Conservation (phyloP, 2,329 filamentous ascomycete species). For the Pestalotiopsis sp. region DNA sequence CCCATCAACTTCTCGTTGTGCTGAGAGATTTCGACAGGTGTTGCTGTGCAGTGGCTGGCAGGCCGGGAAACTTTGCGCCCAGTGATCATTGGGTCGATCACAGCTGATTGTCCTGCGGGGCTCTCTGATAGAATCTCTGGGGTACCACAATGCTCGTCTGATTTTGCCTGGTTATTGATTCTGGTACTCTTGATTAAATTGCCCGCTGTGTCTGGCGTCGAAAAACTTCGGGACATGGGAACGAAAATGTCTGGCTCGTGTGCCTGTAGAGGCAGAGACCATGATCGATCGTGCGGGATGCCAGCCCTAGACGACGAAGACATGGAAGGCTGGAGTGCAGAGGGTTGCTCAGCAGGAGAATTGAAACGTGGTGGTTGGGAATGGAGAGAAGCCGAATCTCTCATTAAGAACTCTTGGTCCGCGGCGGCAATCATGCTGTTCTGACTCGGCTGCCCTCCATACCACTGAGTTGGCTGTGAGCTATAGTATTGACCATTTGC, state of each 20-base stretch:
- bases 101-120: not conserved
- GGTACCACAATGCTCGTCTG: too few species aligned
- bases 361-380: not conserved
- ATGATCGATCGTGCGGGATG: too few species aligned
- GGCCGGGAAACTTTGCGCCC: not conserved
- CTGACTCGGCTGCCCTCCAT: not conserved
- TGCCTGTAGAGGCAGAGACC: too few species aligned
- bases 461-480: not conserved
- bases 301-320: too few species aligned
- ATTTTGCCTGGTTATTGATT: fast-evolving
- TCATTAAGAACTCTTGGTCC: not conserved
- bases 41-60: not conserved
- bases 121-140: too few species aligned
- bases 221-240: too few species aligned
- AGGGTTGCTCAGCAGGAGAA: not conserved
- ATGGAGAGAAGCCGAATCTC: not conserved
- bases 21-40: not conserved
- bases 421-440: not conserved
- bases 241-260: too few species aligned
- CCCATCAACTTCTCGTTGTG: not conserved
- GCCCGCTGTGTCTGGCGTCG: too few species aligned
- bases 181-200: too few species aligned
- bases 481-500: not conserved
- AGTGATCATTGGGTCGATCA: not conserved
- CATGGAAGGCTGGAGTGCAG: not conserved